Evolutionary conservation across 495 filamentous ascomycete genomes (phyloP).

Genomic region (Thermochaetoides thermophila): DNA sequence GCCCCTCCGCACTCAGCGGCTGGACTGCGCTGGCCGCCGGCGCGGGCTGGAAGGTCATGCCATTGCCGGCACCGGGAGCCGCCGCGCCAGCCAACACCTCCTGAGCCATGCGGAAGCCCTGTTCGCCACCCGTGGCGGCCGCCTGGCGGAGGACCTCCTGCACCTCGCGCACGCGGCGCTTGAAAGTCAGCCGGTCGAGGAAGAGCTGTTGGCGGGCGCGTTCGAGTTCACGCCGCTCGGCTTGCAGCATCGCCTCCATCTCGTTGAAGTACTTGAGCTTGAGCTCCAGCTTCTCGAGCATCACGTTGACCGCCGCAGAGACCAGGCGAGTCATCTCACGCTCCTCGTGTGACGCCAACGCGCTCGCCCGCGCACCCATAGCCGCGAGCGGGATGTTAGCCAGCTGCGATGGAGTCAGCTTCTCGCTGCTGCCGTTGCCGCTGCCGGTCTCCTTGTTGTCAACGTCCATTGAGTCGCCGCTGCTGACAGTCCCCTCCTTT

Average conservation of each 20-base stretch:
- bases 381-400: slow-evolving; percentile 71
- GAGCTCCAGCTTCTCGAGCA: slow-evolving; percentile 67
- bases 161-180: slow-evolving; percentile 67
- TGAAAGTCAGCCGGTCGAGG: slow-evolving; percentile 77
- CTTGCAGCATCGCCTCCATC: slow-evolving; percentile 80
- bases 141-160: slow-evolving; percentile 61
- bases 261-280: slow-evolving; percentile 90
- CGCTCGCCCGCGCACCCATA: slow-evolving; percentile 71
- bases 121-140: slow-evolving; percentile 41
- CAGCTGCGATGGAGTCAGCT: slow-evolving; percentile 42
- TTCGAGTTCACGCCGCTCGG: slow-evolving; percentile 85
- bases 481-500: slow-evolving; percentile 32
- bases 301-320: slow-evolving; percentile 70
- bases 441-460: slow-evolving; percentile 26
- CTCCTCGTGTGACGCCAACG: slow-evolving; percentile 86
- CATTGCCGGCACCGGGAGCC: slow-evolving; percentile 26
- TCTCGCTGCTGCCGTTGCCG: slow-evolving; percentile 23
- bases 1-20: slow-evolving; percentile 51
- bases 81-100: slow-evolving; percentile 23
- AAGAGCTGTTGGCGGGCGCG: slow-evolving; percentile 82
- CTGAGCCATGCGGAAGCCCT: slow-evolving; percentile 40
- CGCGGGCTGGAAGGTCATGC: slow-evolving; percentile 46
- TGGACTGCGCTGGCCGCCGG: slow-evolving; percentile 35
- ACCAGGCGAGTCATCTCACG: slow-evolving; percentile 89
- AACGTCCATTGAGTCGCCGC: slow-evolving; percentile 40